Base-by-base conservation (phyloP, 1,139 yeast species). In the Meyerozyma elateridarum region DNA sequence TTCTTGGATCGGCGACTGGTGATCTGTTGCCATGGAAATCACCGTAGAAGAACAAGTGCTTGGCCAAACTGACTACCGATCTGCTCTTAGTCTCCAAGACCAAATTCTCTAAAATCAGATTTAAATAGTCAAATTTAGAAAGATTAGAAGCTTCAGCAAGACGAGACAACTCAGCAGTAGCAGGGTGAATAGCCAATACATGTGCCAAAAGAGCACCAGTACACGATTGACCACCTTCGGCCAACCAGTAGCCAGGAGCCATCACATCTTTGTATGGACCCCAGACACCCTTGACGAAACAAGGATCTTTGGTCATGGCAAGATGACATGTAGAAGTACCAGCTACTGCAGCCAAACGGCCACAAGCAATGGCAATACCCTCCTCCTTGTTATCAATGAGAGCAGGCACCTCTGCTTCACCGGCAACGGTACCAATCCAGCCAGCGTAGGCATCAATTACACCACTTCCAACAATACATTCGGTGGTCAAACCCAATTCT, bases 201-300 rank as follows among this genome's bases (percentile, higher is more conserved):
- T 87, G 95, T 3, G 91, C 93, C 46, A 91, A 70, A 32, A 91
- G 70, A 22, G 94, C 96, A 44, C 98, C 98, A 2, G 98, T 91
- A 52, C 95, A 84, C 14, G 94, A 83, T 59, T 91, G 98, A 13
- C 98, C 98, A 51, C 98, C 98, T 62, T 91, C 98, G n/a, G 97
- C 95, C 47, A 88, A 71, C 97, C 97, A 91, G 50, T 72, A 81
- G 8, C 80, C 88, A 22, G 85, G 84, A 13, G 93, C 85, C 67
- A 91, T 71, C 8, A 85, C 95, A 55, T 89, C 95, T 49, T 88
- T 74, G 61, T 91, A 91, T 3, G 98, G 98, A 14, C 98, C 98
- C 98, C 98, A 91, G 20, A 91, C 96, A 36, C 98, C 98, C 31
- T 87, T 78, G 9, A 91, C 97, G 55, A 91, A 89, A 31, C 87